Base-by-base conservation (phyloP, 2,329 filamentous ascomycete genomes). In the Cordyceps javanica region DNA sequence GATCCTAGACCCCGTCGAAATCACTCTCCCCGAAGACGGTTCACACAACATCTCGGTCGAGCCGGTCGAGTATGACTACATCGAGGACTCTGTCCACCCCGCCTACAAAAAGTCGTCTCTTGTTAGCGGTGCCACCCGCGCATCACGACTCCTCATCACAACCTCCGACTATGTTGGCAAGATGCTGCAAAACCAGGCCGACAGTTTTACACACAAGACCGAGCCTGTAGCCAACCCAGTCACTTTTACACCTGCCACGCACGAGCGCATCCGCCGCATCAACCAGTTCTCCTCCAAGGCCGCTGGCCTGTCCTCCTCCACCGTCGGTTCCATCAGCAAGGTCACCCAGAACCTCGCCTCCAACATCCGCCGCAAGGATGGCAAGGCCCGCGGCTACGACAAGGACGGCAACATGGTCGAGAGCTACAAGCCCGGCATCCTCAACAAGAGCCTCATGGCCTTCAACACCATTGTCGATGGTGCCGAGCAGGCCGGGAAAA, bases 381-480 rank as follows among this genome's bases (percentile, higher is more conserved):
- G 80, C 21, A 71, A 73, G 25, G 70, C 74, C 14, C 83, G 81
- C 65, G 86, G 87, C 1, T 82, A 80, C 59, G 89, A 89, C 59
- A 82, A 86, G 59, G 83, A 92, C 60, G 90, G 90, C 36, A 85
- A 85, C 53, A 78, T 80, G 4, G 68, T 83, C 7, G 76, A 80
- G 2, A 72, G 70, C 19, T 95, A 94, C 75, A 96, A 96, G 73
- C 93, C 94, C 0, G 93, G 94, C 5, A 75, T 99, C 30, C 75
- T 99, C 63, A 99, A 99, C 76, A 97, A 96, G 79, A 91, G 87
- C 61, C 78, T 99, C 76, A 97, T 99, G 77, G 94, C 94, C 0
- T 97, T 97, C 71, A 91, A 89, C 39, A 99, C 94, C 0, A 84
- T 99, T 45, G 90, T 91, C 25, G 94, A 99, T 67, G 94, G 94